Percentiles rank a stretch among this genome's conserved stretches.
Conservation (phyloP, 176 grass and related monocot species). For the Alopecurus myosuroides region DNA sequence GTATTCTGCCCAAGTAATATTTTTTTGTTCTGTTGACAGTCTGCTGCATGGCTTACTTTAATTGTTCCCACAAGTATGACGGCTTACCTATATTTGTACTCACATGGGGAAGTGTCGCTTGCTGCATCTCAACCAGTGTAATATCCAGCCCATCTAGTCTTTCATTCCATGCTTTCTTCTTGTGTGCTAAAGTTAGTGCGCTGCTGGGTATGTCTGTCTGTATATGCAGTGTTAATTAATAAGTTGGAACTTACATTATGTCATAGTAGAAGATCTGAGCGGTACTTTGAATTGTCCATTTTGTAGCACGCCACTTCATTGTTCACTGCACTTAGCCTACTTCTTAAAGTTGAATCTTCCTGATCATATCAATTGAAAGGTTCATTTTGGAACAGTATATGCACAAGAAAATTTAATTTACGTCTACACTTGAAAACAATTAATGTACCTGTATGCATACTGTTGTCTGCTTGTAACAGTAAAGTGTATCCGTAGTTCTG, state of each 20-base stretch:
- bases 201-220: neutral
- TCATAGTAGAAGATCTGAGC: neutral
- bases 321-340: neutral
- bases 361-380: neutral
- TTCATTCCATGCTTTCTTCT: constrained; percentile 16
- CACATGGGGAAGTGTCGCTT: constrained; percentile 90
- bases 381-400: neutral
- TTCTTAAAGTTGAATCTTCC: neutral
- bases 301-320: neutral
- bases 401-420: neutral
- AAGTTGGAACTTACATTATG: neutral
- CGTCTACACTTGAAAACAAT: neutral
- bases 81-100: constrained; percentile 93
- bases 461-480: neutral
- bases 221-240: neutral
- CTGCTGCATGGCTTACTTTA: constrained; percentile 90
- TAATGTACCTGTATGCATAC: neutral
- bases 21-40: constrained; percentile 53
- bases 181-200: neutral
- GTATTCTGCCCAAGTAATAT: neutral
- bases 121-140: constrained; percentile 97
- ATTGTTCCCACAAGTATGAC: constrained; percentile 96
- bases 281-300: neutral
- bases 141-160: constrained; percentile 37
- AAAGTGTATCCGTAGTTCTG: neutral